Percentiles rank a stretch among this genome's conserved stretches.
These are phyloP conservation scores for Suillus luteus DNA, from an alignment of 768 basidiomycete genomes.

Conservation along the genomic window DNA sequence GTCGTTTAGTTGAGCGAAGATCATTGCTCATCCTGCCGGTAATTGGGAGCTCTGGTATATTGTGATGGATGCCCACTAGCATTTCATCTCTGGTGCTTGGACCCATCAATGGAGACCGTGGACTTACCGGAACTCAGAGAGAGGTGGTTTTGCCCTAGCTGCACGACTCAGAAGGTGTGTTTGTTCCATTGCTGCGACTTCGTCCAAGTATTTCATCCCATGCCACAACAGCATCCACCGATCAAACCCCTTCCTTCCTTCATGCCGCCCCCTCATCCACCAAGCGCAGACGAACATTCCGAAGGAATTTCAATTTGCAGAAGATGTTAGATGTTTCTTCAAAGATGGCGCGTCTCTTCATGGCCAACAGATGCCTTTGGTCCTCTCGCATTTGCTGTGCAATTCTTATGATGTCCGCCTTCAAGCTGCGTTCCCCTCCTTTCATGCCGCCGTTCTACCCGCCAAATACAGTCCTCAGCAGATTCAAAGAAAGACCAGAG, in stretches of 20 bases:
- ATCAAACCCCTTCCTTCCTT: conserved; percentile 67
- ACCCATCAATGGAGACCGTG: conserved; percentile 88
- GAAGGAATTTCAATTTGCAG: conserved; percentile 81
- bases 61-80: conserved; percentile 97
- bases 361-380: too few relatives aligned
- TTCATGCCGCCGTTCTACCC: conserved; percentile 27
- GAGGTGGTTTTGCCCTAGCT: conserved; percentile 80
- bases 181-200: background rate
- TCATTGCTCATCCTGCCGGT: conserved; percentile 84
- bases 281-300: conserved; percentile 71
- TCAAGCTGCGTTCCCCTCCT: too few relatives aligned
- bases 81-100: conserved; percentile 95
- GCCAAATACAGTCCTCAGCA: conserved; percentile 27
- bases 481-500: conserved; percentile 39
- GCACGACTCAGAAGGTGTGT: conserved; percentile 65
- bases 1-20: conserved; percentile 64
- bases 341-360: conserved; percentile 68
- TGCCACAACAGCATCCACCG: conserved; percentile 56
- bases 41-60: conserved; percentile 83
- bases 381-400: too few relatives aligned
- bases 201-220: conserved; percentile 12
- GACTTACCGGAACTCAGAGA: conserved; percentile 77
- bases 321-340: conserved; percentile 81
- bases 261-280: conserved; percentile 70
- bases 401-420: too few relatives aligned